Conservation (phyloP, 208 protist genomes). For the Trichomonas tenax region DNA sequence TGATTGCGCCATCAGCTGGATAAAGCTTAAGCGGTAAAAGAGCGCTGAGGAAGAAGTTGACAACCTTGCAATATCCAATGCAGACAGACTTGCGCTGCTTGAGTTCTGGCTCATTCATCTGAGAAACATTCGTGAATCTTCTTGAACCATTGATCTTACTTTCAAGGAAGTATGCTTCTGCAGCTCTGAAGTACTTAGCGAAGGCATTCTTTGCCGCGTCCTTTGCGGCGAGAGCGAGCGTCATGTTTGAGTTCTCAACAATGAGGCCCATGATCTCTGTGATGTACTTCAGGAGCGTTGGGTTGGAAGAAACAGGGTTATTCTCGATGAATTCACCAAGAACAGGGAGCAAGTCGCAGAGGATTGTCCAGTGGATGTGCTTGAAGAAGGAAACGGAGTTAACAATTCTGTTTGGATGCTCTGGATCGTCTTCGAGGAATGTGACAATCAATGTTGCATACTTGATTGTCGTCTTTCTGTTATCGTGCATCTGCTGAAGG, state of each 20-base stretch:
- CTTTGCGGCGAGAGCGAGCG: background rate
- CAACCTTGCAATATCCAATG: background rate
- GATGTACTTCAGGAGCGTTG: background rate
- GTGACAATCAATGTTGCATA: background rate
- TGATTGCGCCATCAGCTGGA: background rate
- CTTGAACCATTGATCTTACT: background rate
- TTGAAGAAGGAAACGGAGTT: background rate
- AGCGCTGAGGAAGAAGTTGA: background rate
- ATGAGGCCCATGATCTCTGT: background rate
- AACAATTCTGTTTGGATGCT: background rate
- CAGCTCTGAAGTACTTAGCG: background rate
- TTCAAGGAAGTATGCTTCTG: background rate
- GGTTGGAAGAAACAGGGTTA: background rate
- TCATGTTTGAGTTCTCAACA: background rate
- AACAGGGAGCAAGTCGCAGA: background rate
- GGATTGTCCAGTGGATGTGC: background rate
- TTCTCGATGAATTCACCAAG: background rate
- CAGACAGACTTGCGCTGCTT: background rate
- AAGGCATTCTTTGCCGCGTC: background rate
- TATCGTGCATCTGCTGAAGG: background rate
- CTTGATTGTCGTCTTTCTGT: too few relatives aligned
- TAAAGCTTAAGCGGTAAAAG: background rate
- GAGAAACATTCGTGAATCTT: background rate
- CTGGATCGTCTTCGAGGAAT: background rate
- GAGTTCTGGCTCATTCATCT: background rate